Conservation (phyloP, 306 rosid genomes). For the Prunus kanzakura region DNA sequence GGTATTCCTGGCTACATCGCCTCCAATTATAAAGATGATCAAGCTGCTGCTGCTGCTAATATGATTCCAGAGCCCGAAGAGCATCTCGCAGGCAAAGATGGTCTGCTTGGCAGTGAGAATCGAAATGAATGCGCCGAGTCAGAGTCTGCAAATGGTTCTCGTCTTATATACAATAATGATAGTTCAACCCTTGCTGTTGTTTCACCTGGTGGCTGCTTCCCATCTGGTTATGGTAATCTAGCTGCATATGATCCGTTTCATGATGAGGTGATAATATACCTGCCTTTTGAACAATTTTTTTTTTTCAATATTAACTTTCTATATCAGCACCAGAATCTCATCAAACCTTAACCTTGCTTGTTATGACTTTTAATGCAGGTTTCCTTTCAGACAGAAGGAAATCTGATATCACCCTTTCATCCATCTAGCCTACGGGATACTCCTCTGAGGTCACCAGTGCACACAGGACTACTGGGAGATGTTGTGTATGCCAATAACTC, state of each 20-base stretch:
- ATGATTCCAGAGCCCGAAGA: constrained; percentile 6
- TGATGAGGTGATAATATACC: background rate
- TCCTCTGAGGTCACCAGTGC: background rate
- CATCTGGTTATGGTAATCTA: background rate
- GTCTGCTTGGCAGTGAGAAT: background rate
- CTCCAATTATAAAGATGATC: constrained; percentile 9
- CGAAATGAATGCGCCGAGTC: background rate
- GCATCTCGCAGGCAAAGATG: background rate
- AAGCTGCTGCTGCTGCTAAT: background rate
- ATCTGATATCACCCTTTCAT: background rate
- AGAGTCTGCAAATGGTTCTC: no score
- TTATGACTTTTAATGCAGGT: constrained; percentile 26
- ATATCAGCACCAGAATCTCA: background rate
- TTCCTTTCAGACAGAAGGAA: background rate
- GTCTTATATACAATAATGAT: no score
- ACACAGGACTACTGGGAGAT: background rate
- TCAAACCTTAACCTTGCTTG: constrained; percentile 6
- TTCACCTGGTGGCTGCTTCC: no score
- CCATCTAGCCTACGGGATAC: background rate
- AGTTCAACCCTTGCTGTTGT: no score
- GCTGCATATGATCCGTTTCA: background rate
- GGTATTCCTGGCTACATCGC: constrained; percentile 14
- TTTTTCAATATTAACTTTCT: constrained; percentile 1
- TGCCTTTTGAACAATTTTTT: no score
- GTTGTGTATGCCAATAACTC: background rate